phyloP scores from a whole-genome alignment of 345 rosid species.

The Clarkia xantiana region DNA sequence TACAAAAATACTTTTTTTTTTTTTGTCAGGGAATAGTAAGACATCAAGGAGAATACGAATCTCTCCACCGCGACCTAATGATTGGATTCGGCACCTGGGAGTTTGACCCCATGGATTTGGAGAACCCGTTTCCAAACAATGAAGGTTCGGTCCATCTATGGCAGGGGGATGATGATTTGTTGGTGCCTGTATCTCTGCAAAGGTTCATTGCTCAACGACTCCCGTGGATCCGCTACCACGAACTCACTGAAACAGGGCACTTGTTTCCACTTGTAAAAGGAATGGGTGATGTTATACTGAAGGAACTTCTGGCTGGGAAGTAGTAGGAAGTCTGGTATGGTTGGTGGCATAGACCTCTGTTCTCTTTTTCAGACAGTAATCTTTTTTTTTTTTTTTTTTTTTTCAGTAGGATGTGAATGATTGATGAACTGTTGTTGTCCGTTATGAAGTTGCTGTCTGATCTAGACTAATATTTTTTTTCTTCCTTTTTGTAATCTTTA shows the following conservation, averaged over 20 bases:
- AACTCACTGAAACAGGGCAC: conserved; percentile 45
- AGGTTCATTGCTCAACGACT: conserved; percentile 35
- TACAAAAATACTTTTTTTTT: too few species aligned
- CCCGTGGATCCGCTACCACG: conserved; percentile 52
- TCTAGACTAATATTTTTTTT: too few species aligned
- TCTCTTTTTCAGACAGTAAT: too few species aligned
- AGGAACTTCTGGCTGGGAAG: conserved; percentile 23
- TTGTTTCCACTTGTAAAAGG: conserved; percentile 30
- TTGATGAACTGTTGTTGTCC: too few species aligned
- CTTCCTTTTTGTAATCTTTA: too few species aligned
- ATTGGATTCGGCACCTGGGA: conserved; percentile 48
- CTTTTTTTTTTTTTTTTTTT: too few species aligned
- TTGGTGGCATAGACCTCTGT: too few species aligned
- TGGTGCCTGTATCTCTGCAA: conserved; percentile 38
- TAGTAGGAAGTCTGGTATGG: neutral
- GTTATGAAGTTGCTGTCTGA: too few species aligned
- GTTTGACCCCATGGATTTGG: conserved; percentile 37
- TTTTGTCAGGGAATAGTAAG: conserved; percentile 15
- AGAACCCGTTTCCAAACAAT: conserved; percentile 28
- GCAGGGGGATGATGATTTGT: conserved; percentile 48
- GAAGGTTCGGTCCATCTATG: conserved; percentile 45
- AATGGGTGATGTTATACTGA: conserved; percentile 26
- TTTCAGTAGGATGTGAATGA: too few species aligned
- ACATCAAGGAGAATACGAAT: conserved; percentile 51
- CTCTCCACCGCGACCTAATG: conserved; percentile 33